Percentiles rank a stretch among this genome's conserved stretches.
Evolutionary conservation across 345 rosid genomes (phyloP).

Genomic region (Heritiera littoralis): DNA sequence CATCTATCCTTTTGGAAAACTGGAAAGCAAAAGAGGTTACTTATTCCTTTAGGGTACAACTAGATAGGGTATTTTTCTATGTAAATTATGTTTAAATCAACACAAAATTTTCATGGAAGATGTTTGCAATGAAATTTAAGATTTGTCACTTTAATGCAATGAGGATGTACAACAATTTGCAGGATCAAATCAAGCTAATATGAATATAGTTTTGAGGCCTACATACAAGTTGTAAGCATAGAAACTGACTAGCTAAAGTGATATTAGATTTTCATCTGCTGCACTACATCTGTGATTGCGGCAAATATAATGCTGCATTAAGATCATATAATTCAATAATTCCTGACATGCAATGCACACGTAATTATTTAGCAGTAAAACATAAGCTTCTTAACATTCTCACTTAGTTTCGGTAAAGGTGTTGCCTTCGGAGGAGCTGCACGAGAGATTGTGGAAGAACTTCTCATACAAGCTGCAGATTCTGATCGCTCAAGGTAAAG

Average conservation of each 20-base stretch:
- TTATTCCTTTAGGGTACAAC: background rate
- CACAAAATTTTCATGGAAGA: background rate
- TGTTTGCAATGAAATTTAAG: background rate
- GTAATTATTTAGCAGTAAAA: slow-evolving; percentile 68
- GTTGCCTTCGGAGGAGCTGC: slow-evolving; percentile 74
- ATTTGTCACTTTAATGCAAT: background rate
- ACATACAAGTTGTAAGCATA: background rate
- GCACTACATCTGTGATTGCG: background rate
- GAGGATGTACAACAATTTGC: background rate
- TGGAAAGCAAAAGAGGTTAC: background rate
- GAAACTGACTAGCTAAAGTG: background rate
- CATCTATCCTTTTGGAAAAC: background rate
- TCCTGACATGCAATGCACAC: slow-evolving; percentile 6
- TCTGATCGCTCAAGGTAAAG: slow-evolving; percentile 86
- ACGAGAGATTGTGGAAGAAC: slow-evolving; percentile 53
- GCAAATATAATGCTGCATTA: background rate
- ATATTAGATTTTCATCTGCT: background rate
- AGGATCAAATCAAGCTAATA: background rate
- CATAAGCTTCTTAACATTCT: slow-evolving; percentile 87
- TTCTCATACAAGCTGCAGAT: slow-evolving; percentile 33
- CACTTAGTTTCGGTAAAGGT: slow-evolving; percentile 79
- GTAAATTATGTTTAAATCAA: background rate
- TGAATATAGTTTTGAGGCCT: background rate
- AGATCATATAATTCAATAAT: slow-evolving; percentile 18
- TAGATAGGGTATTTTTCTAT: background rate